A percentile compares a stretch with the other conserved stretches of the same genome.
Conservation (phyloP, 106 monocot genomes). For the Dendrobium chrysotoxum region DNA sequence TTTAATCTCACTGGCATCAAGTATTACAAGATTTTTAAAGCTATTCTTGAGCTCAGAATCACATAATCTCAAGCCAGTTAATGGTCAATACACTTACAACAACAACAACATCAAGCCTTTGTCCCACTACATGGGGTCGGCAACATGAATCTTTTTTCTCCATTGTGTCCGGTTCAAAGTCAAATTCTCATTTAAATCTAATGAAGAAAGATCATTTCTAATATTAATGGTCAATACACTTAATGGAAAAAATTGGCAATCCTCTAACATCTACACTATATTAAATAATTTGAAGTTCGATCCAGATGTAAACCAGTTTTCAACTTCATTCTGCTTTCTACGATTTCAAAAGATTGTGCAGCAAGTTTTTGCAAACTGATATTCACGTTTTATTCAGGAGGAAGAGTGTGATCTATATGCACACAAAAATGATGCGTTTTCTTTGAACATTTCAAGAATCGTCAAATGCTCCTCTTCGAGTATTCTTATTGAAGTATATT, state of each 20-base stretch:
- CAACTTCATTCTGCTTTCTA: neutral
- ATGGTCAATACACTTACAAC: neutral
- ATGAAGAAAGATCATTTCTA: no score
- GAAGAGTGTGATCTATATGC: neutral
- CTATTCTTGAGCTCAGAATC: neutral
- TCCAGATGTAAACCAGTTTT: neutral
- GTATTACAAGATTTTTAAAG: neutral
- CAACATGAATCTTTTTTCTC: no score
- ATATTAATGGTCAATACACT: neutral
- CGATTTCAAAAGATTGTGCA: neutral
- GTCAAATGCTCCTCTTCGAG: neutral
- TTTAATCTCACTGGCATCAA: neutral
- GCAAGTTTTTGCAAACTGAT: neutral
- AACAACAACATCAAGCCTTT: no score
- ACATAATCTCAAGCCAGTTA: neutral
- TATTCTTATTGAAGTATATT: neutral
- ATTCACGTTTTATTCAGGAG: neutral
- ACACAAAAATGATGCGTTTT: neutral
- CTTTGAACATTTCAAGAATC: neutral
- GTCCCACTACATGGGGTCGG: no score
- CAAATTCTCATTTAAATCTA: no score
- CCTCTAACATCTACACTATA: neutral
- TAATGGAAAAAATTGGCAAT: neutral
- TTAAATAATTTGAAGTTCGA: neutral
- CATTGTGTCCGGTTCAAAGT: no score